Conservation (phyloP, 1,284 basidiomycete genomes). For the Apiotrichum montevideense region DNA sequence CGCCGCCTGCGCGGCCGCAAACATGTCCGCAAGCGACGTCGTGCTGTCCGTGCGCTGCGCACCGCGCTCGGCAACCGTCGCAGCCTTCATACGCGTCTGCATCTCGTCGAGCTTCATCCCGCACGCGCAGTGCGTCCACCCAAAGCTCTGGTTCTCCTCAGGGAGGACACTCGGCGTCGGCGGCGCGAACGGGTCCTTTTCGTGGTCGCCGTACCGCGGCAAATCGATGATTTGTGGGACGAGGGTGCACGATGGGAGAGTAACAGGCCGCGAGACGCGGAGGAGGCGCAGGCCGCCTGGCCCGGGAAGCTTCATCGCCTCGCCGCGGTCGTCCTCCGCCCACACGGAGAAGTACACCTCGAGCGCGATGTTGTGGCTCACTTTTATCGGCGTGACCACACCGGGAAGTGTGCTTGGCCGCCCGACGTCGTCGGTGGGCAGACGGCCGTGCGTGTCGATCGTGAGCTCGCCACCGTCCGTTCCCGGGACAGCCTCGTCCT, state of each 20-base stretch:
- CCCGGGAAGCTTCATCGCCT: slow-evolving; percentile 11
- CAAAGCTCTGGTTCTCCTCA: background rate
- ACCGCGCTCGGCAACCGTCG: background rate
- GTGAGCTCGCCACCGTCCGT: slow-evolving; percentile 1
- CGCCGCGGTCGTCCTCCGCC: slow-evolving; percentile 22
- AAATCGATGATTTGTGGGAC: slow-evolving; percentile 11
- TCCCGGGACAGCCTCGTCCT: background rate
- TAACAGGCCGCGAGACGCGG: slow-evolving; percentile 22
- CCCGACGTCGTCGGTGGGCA: slow-evolving; percentile 22
- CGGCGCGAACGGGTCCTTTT: slow-evolving; percentile 2
- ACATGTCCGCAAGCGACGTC: background rate
- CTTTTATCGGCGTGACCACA: slow-evolving; percentile 32
- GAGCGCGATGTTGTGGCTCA: slow-evolving; percentile 27
- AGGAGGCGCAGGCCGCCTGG: slow-evolving; percentile 28
- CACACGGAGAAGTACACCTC: slow-evolving; percentile 34
- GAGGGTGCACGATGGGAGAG: slow-evolving; percentile 23
- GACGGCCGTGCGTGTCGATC: slow-evolving; percentile 13
- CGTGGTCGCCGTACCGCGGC: slow-evolving; percentile 12
- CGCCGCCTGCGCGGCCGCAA: slow-evolving; percentile 2
- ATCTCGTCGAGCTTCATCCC: slow-evolving; percentile 29
- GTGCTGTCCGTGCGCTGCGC: background rate
- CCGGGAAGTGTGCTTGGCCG: slow-evolving; percentile 23
- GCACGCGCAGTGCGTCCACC: slow-evolving; percentile 28
- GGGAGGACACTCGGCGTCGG: background rate
- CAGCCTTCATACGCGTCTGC: slow-evolving; percentile 21